Evolutionary conservation across 345 rosid genomes (phyloP), one percentile per base, ranked within the genome.

Genomic region (Syzygium jambos): DNA sequence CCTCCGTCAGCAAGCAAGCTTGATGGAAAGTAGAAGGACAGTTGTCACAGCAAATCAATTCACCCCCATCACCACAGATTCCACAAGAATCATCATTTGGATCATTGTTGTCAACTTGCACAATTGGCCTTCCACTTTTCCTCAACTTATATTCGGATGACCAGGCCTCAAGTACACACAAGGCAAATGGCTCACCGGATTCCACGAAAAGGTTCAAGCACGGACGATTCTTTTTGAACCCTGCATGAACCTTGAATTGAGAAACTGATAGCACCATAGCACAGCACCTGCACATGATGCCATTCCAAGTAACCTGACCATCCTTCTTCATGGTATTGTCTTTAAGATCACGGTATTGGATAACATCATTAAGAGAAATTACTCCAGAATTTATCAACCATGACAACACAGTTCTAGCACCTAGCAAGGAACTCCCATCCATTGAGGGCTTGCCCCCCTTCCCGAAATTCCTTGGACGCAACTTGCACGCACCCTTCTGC

Each of bases 51-150:
- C 99, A 97, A 89, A 97, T 93, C 92, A 97, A 89, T 90, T 95
- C 98, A 51, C 99, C 99, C 30, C 93, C 98, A 88, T 95, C 95
- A 90, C 98, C 99, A 90, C 98, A 97, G 41, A 95, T 86, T 87
- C 98, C 99, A 92, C 99, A 97, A 83, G 98, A 96, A 92, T 97
- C 99, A 87, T 97, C 99, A 90, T 97, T 97, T 89, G 88, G 93
- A 91, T 97, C 99, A 89, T 94, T 92, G 25, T 94, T 95, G 87
- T 90, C 94, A 85, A 86, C 87, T 91, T 91, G 93, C 87, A 91
- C 93, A 29, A 91, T 87, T 88, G 84, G 89, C 59, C 34, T 91
- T 89, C 90, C 89, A 57, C 85, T 93, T 92, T 95, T 96, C 86
- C 98, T 91, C 84, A 90, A 90, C 89, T 93, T 96, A 88, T 95